A percentile compares a stretch with the other conserved stretches of the same genome.
Conservation (phyloP, 2,329 filamentous ascomycete species). For the Venturia asperata region DNA sequence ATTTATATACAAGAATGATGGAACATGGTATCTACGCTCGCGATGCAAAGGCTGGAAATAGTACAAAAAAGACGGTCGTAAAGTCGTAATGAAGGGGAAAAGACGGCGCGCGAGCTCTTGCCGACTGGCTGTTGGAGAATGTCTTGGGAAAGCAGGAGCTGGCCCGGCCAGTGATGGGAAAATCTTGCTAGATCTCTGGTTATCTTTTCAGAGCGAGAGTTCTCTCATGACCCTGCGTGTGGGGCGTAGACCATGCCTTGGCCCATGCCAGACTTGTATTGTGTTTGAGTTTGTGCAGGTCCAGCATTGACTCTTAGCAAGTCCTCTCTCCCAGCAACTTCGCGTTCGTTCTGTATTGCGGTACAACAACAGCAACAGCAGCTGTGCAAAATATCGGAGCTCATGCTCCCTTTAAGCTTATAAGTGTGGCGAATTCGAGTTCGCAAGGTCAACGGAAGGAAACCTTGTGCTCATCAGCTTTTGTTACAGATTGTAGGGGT, state of each 20-base stretch:
- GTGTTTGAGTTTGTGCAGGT: slow-evolving; percentile 22
- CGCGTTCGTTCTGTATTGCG: slow-evolving; percentile 40
- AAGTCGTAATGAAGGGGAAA: background rate
- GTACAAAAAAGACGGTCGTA: background rate
- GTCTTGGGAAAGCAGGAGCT: background rate
- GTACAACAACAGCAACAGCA: slow-evolving; percentile 39
- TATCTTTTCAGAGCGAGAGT: background rate
- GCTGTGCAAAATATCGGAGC: slow-evolving; percentile 30
- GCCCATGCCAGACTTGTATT: slow-evolving; percentile 6
- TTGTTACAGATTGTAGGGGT: background rate
- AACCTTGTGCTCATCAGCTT: slow-evolving; percentile 20
- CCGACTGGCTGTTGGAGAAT: background rate
- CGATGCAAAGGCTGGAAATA: background rate
- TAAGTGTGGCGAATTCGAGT: slow-evolving; percentile 38
- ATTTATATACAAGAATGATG: slow-evolving; percentile 1
- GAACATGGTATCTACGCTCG: background rate
- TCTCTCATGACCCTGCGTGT: background rate
- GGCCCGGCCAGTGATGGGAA: background rate
- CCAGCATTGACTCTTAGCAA: slow-evolving; percentile 32
- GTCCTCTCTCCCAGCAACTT: slow-evolving; percentile 40
- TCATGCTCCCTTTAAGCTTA: slow-evolving; percentile 35
- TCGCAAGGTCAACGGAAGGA: slow-evolving; percentile 34
- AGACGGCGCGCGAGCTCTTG: background rate
- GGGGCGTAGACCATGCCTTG: slow-evolving; percentile 18
- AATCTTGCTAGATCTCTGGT: background rate